These are phyloP conservation scores for Aspergillus sojae DNA, from an alignment of 2,329 filamentous ascomycete species.

Conservation along the genomic window DNA sequence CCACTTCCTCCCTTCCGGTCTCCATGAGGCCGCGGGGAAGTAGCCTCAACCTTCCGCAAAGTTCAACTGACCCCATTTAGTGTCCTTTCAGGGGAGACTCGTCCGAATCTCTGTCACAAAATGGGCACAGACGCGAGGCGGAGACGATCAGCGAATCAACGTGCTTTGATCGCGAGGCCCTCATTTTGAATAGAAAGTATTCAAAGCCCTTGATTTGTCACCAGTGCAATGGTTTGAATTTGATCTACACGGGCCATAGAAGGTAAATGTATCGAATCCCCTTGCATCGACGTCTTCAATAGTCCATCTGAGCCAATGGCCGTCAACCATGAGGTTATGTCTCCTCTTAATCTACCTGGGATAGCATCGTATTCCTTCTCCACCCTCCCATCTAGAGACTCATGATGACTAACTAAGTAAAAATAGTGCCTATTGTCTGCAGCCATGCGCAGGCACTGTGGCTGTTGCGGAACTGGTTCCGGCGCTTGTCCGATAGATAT, in stretches of 20 bases:
- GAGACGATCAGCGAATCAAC: conserved; percentile 35
- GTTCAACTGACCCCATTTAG: conserved; percentile 20
- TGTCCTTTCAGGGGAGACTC: not conserved
- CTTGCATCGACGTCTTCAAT: conserved; percentile 39
- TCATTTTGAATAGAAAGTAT: conserved; percentile 18
- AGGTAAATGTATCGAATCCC: conserved; percentile 29
- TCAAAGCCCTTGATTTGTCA: conserved; percentile 40
- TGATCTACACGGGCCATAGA: conserved; percentile 35
- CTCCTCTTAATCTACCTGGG: not conserved
- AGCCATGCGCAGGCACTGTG: conserved; percentile 17
- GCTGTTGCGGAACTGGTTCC: conserved; percentile 19
- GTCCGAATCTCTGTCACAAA: conserved; percentile 37
- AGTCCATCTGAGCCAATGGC: conserved; percentile 32
- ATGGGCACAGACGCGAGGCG: conserved; percentile 27
- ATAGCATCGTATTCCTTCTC: not conserved
- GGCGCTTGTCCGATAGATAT: conserved; percentile 17
- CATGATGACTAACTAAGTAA: not conserved
- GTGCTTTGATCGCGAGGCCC: conserved; percentile 23
- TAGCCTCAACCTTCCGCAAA: conserved; percentile 23
- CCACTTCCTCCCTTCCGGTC: conserved; percentile 6
- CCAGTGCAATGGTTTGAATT: conserved; percentile 25
- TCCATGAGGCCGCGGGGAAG: conserved; percentile 26
- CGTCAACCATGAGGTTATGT: conserved; percentile 11
- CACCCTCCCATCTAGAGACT: not conserved
- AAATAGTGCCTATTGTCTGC: conserved; percentile 18